Evolutionary conservation across 2,329 filamentous ascomycete genomes (phyloP).

Genomic region (Apiospora aurea): DNA sequence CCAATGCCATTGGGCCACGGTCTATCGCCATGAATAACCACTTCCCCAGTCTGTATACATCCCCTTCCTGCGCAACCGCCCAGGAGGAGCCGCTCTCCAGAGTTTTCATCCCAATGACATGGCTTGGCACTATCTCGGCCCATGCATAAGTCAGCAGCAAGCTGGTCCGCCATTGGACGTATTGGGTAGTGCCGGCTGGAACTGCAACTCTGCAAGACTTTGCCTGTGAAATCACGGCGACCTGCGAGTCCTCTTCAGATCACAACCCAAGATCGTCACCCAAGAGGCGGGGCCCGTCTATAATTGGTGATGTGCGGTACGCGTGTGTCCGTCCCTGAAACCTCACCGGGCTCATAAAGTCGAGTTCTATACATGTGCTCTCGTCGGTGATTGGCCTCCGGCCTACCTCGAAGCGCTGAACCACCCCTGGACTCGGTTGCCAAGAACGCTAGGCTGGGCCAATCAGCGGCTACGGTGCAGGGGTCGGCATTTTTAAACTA

Average conservation of each 20-base stretch:
- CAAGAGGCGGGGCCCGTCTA: not conserved
- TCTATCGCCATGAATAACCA: constrained; percentile 10
- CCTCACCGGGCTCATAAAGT: not conserved
- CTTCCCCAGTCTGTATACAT: not conserved
- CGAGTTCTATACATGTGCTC: constrained; percentile 9
- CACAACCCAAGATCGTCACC: not conserved
- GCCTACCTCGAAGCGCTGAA: constrained; percentile 3
- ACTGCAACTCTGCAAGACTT: not conserved
- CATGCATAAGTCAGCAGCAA: constrained; percentile 15
- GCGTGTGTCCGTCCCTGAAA: constrained; percentile 3
- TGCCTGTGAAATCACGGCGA: not conserved
- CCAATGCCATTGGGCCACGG: not conserved
- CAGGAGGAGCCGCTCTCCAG: constrained; percentile 24
- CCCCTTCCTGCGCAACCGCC: constrained; percentile 19
- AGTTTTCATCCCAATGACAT: constrained; percentile 11
- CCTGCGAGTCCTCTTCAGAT: not conserved
- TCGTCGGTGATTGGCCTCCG: not conserved
- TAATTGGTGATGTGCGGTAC: constrained; percentile 5
- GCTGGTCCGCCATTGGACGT: not conserved
- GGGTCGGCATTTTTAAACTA: constrained; percentile 13
- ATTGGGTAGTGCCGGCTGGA: not conserved
- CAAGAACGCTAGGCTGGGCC: constrained; percentile 1
- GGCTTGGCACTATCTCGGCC: constrained; percentile 17
- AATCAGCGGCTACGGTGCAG: not conserved
- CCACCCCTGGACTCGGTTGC: constrained; percentile 2